Evolutionary conservation across 306 rosid genomes (phyloP), one percentile per base, ranked within the genome.

Genomic region (Lathyrus oleraceus): DNA sequence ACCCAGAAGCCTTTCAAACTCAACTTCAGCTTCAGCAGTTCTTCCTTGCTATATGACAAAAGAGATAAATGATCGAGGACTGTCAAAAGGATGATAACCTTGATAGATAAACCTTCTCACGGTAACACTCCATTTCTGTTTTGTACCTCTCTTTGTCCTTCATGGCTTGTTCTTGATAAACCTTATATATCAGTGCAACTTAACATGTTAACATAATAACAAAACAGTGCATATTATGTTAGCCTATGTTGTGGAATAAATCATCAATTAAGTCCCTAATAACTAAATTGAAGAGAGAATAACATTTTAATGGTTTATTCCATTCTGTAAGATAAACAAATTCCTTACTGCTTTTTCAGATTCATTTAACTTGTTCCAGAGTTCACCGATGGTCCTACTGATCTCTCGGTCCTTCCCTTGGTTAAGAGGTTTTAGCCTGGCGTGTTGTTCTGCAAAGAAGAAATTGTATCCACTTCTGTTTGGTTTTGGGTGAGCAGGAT

Each of bases 391-490:
- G n/a, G n/a, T n/a, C n/a, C n/a, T n/a, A n/a, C n/a, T n/a, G n/a
- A n/a, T n/a, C n/a, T n/a, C n/a, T n/a, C n/a, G n/a, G n/a, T n/a
- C n/a, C n/a, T n/a, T n/a, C n/a, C n/a, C n/a, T n/a, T n/a, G n/a
- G n/a, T n/a, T n/a, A n/a, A n/a, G n/a, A n/a, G n/a, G n/a, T n/a
- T n/a, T n/a, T n/a, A n/a, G n/a, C n/a, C n/a, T n/a, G n/a, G n/a
- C n/a, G n/a, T n/a, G n/a, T n/a, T n/a, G n/a, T n/a, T 94, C 97
- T 1, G 94, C 92, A 68, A 88, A 94, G 85, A 94, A 94, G 85
- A 94, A 94, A 64, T 94, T 94, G 72, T 94, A 94, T 2, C 98
- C 97, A 25, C 97, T 94, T 88, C 97, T 79, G 78, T 88, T 94
- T 10, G 96, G 96, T 71, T 94, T 94, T 15, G 98, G 98, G 72